Percentiles rank a stretch among this genome's conserved stretches.
Conservation (phyloP, 108 stramenopile species). For the Nitzschia sp. region DNA sequence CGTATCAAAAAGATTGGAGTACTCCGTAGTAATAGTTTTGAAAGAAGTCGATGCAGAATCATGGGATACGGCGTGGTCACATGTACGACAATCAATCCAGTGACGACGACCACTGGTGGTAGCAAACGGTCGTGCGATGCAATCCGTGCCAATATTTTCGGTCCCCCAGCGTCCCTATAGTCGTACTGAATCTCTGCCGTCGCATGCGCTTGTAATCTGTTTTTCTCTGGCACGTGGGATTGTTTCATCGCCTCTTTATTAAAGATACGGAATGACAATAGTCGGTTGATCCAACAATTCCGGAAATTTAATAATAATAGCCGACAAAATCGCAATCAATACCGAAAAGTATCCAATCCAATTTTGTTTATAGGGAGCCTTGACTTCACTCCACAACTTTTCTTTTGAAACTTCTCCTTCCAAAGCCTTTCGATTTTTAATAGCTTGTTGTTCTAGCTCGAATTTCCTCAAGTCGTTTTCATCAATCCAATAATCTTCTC, state of each 20-base stretch:
- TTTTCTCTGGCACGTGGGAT: too few species aligned
- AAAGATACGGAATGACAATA: conserved; percentile 77
- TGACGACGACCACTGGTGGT: too few species aligned
- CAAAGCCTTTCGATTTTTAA: conserved; percentile 55
- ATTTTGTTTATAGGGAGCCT: conserved; percentile 86
- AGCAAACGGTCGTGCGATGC: too few species aligned
- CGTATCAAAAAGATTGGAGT: too few species aligned
- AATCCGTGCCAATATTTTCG: too few species aligned
- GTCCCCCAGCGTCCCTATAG: too few species aligned
- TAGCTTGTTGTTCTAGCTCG: conserved; percentile 43
- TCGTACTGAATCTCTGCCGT: too few species aligned
- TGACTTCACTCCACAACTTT: conserved; percentile 67
- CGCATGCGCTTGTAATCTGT: too few species aligned
- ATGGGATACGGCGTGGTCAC: too few species aligned
- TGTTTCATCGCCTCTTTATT: conserved; percentile 17
- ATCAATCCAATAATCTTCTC: conserved; percentile 89
- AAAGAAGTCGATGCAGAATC: too few species aligned
- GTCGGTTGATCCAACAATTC: conserved; percentile 71
- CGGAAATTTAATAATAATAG: conserved; percentile 72
- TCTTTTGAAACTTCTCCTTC: conserved; percentile 75
- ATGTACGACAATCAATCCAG: too few species aligned
- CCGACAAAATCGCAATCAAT: conserved; percentile 62
- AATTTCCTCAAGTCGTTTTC: conserved; percentile 60
- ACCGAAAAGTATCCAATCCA: conserved; percentile 86
- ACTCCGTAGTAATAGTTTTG: too few species aligned